phyloP scores from a whole-genome alignment of 805 yeast genomes.

The Starmerella asiatica region DNA sequence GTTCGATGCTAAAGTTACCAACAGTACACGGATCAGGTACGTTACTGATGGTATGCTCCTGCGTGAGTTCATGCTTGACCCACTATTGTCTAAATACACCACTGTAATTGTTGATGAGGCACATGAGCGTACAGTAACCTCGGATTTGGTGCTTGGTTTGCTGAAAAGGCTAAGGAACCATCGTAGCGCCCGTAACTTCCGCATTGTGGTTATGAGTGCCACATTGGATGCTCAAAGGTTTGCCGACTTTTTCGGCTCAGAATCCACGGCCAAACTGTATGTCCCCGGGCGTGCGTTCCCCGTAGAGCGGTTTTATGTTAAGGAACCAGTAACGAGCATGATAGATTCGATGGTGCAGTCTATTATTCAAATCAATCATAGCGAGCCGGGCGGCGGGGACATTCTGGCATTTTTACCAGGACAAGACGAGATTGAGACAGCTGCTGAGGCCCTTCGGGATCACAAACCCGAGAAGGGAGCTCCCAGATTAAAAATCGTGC shows the following conservation, averaged over 20 bases:
- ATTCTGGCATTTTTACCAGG: conserved; percentile 88
- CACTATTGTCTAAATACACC: conserved; percentile 47
- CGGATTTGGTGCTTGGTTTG: conserved; percentile 83
- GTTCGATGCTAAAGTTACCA: conserved; percentile 56
- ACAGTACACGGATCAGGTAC: conserved; percentile 60
- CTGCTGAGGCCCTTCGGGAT: conserved; percentile 43
- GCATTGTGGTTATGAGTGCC: conserved; percentile 86
- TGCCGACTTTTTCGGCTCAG: conserved; percentile 50
- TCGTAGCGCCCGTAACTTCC: conserved; percentile 40
- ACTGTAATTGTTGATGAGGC: conserved; percentile 89
- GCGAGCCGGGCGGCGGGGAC: conserved; percentile 71
- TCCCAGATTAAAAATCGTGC: conserved; percentile 62
- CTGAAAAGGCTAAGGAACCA: conserved; percentile 50
- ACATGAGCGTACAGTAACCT: conserved; percentile 86
- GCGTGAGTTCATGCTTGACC: conserved; percentile 76
- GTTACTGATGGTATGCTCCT: conserved; percentile 95
- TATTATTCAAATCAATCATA: conserved; percentile 61
- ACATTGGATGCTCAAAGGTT: conserved; percentile 85
- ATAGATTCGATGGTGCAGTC: conserved; percentile 67
- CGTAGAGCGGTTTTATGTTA: conserved; percentile 58
- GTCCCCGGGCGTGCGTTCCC: conserved; percentile 85
- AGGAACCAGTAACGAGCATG: conserved; percentile 59
- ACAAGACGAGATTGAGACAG: conserved; percentile 91
- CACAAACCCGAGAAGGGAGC: conserved; percentile 52
- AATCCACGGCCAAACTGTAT: conserved; percentile 61